phyloP scores from a whole-genome alignment of 345 rosid genomes.

The Citrus unshiu region DNA sequence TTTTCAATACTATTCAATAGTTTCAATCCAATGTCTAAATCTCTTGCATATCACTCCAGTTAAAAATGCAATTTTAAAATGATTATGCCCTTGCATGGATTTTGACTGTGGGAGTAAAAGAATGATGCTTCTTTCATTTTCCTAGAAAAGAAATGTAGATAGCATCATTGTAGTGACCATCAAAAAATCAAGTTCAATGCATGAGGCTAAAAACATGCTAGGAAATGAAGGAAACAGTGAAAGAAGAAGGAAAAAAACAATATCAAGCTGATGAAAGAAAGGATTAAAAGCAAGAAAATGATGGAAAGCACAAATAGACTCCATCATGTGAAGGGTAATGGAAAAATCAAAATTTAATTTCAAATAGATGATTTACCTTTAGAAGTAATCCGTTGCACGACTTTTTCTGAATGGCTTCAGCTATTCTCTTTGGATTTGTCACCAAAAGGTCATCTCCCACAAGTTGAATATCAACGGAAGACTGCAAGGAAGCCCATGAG shows the following conservation, averaged over 20 bases:
- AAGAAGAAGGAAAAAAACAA: not conserved
- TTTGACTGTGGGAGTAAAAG: not conserved
- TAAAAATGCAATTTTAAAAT: not conserved
- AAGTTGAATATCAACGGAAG: constrained; percentile 85
- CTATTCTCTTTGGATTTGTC: constrained; percentile 91
- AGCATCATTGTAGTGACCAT: not conserved
- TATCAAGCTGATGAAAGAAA: not conserved
- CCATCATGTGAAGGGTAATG: not conserved
- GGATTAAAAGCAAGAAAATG: not conserved
- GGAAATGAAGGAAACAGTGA: not conserved
- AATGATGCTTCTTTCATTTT: not conserved
- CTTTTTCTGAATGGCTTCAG: constrained; percentile 86
- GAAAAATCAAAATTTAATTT: not conserved
- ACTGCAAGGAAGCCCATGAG: constrained; percentile 83
- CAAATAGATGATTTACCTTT: constrained; percentile 46
- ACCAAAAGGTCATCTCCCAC: constrained; percentile 97
- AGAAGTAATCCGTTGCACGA: constrained; percentile 90
- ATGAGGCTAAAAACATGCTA: not conserved
- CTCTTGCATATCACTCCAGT: not conserved
- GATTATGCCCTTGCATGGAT: not conserved
- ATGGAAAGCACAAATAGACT: not conserved
- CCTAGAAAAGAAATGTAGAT: not conserved
- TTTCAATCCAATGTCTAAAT: not conserved
- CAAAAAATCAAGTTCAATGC: not conserved
- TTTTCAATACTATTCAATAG: not conserved